A percentile compares a stretch with the other conserved stretches of the same genome.
phyloP scores from a whole-genome alignment of 345 rosid species.

The Boechera retrofracta region DNA sequence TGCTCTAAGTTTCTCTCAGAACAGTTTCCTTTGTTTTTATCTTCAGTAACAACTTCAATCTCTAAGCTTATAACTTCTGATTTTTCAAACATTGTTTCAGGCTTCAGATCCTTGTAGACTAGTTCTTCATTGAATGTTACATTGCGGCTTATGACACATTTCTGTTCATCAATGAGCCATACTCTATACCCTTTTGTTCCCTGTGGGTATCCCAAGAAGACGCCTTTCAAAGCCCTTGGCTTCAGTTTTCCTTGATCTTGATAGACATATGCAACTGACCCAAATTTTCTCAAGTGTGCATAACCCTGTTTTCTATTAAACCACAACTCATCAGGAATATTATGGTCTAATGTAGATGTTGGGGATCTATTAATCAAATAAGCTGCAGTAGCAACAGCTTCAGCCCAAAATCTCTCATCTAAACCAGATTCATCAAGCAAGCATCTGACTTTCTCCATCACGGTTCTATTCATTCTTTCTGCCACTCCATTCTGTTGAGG shows the following conservation, averaged over 20 bases:
- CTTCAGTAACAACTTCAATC: too few relatives aligned
- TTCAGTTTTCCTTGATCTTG: not conserved
- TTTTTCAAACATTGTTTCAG: too few relatives aligned
- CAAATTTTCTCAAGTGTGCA: not conserved
- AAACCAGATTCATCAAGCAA: not conserved
- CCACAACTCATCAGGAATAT: not conserved
- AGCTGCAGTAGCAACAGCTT: not conserved
- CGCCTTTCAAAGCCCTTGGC: not conserved
- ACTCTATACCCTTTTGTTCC: not conserved
- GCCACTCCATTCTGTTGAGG: not conserved
- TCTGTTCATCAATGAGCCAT: not conserved
- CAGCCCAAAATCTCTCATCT: not conserved
- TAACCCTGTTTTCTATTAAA: not conserved
- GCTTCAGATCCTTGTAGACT: not conserved
- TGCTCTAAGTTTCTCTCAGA: too few relatives aligned
- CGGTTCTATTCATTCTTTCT: not conserved
- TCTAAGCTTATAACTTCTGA: too few relatives aligned
- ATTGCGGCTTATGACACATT: not conserved
- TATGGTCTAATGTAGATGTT: not conserved
- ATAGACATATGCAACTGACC: rapidly evolving
- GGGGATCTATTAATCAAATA: not conserved
- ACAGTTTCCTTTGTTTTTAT: too few relatives aligned
- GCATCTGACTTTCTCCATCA: not conserved
- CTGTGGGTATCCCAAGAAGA: not conserved
- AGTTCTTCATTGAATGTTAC: not conserved